phyloP scores from a whole-genome alignment of 768 basidiomycete species.

The Dacryopinax primogenitus region DNA sequence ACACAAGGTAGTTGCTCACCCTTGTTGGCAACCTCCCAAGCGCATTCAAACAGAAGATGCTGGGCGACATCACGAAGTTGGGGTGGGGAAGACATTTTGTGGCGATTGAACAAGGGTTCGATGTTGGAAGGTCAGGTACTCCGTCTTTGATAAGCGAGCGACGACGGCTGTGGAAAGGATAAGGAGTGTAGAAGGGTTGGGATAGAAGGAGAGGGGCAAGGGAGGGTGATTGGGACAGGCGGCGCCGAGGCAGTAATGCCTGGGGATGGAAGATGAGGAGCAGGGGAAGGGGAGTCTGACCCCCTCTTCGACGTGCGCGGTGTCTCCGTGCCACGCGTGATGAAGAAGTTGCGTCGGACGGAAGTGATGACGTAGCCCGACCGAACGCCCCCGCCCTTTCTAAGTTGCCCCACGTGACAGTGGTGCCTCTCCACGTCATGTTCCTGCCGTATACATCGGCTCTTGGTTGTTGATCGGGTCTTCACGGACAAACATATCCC shows the following conservation, averaged over 20 bases:
- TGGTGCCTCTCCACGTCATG: neutral
- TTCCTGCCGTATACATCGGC: neutral
- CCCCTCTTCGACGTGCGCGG: neutral
- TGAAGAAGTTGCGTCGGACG: slow-evolving; percentile 4
- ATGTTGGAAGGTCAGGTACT: neutral
- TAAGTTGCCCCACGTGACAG: neutral
- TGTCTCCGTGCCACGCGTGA: neutral
- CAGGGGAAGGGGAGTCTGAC: slow-evolving; percentile 4
- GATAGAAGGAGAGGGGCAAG: neutral
- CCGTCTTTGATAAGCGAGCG: neutral
- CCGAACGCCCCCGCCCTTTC: neutral
- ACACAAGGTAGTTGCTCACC: slow-evolving; percentile 13
- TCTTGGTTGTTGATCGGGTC: neutral
- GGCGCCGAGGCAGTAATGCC: neutral
- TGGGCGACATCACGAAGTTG: slow-evolving; percentile 58
- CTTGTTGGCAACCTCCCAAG: slow-evolving; percentile 98
- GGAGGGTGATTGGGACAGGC: neutral
- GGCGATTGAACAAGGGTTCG: neutral
- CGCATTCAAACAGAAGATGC: slow-evolving; percentile 82
- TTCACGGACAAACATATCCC: neutral
- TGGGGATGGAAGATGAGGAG: neutral
- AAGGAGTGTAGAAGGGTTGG: neutral
- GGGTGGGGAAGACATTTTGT: slow-evolving; percentile 10
- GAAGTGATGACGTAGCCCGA: slow-evolving; percentile 4
- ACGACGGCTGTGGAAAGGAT: neutral